Conservation (phyloP, 352 stramenopile species). For the Peronospora farinosa region DNA sequence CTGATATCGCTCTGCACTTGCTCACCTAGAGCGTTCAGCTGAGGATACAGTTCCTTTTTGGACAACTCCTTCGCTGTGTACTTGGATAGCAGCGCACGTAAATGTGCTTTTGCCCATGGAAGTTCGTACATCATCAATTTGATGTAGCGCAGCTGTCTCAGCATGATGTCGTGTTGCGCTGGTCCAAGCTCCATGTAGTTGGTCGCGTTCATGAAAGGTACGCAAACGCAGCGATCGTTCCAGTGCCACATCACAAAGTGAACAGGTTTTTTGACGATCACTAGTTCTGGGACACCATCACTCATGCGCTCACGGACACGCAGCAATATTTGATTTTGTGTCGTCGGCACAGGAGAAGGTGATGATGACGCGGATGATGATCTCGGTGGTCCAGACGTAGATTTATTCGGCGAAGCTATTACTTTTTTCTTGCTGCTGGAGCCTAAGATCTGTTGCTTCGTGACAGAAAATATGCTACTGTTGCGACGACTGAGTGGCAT, state of each 20-base stretch:
- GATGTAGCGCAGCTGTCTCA: constrained; percentile 76
- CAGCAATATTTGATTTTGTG: constrained; percentile 48
- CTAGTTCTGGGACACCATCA: constrained; percentile 49
- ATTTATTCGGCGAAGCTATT: constrained; percentile 6
- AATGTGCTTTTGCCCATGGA: constrained; percentile 71
- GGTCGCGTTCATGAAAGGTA: constrained; percentile 31
- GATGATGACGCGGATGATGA: constrained; percentile 11
- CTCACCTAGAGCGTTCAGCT: constrained; percentile 60
- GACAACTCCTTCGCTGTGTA: constrained; percentile 72
- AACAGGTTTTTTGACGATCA: constrained; percentile 53
- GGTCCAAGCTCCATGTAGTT: constrained; percentile 53
- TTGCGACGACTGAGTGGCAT: constrained; percentile 9
- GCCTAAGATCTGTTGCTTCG: constrained; percentile 20
- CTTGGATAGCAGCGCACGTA: constrained; percentile 51
- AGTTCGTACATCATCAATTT: constrained; percentile 80
- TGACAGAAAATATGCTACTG: constrained; percentile 21
- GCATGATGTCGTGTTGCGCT: constrained; percentile 72
- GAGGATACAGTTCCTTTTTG: constrained; percentile 73
- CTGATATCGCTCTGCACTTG: constrained; percentile 62
- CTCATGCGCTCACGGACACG: constrained; percentile 42
- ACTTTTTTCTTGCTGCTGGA: constrained; percentile 18
- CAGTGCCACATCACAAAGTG: constrained; percentile 55
- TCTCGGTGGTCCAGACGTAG: constrained; percentile 4
- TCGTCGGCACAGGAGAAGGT: constrained; percentile 11
- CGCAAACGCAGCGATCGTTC: constrained; percentile 48